Percentiles rank a stretch among this genome's conserved stretches.
These are phyloP conservation scores for Fraxinus quadrangulata DNA, from an alignment of 257 asterid species.

Conservation along the genomic window DNA sequence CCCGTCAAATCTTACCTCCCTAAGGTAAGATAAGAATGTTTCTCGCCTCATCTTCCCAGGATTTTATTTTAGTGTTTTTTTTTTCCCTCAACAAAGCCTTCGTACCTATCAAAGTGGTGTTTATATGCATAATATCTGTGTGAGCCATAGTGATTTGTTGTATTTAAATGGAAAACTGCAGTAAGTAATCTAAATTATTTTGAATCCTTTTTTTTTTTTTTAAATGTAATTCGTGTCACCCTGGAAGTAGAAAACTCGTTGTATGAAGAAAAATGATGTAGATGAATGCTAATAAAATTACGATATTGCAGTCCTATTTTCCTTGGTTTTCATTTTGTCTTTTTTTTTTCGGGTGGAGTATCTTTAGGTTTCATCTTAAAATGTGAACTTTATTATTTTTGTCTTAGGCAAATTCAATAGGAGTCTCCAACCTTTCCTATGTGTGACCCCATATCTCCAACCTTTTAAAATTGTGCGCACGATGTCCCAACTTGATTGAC, in stretches of 20 bases:
- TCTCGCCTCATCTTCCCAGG: not conserved
- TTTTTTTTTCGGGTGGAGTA: not conserved
- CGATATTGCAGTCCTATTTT: not conserved
- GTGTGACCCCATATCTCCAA: no score
- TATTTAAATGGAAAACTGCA: not conserved
- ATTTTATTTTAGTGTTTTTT: not conserved
- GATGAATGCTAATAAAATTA: not conserved
- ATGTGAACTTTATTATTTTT: not conserved
- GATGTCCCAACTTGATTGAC: no score
- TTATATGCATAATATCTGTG: not conserved
- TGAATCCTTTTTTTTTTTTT: not conserved
- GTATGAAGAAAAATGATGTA: not conserved
- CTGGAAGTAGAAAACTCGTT: not conserved
- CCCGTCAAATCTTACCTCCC: constrained; percentile 39
- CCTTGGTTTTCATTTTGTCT: not conserved
- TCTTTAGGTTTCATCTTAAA: not conserved
- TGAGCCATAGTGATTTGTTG: not conserved
- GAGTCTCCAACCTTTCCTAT: no score
- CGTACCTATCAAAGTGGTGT: not conserved
- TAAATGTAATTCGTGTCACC: not conserved
- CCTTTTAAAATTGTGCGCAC: no score
- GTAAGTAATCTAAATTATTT: not conserved
- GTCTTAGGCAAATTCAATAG: no score
- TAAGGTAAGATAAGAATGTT: constrained; percentile 24
- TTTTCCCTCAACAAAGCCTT: not conserved